These are phyloP conservation scores for Collybia mongolica DNA, from an alignment of 768 basidiomycete genomes.

Conservation along the genomic window DNA sequence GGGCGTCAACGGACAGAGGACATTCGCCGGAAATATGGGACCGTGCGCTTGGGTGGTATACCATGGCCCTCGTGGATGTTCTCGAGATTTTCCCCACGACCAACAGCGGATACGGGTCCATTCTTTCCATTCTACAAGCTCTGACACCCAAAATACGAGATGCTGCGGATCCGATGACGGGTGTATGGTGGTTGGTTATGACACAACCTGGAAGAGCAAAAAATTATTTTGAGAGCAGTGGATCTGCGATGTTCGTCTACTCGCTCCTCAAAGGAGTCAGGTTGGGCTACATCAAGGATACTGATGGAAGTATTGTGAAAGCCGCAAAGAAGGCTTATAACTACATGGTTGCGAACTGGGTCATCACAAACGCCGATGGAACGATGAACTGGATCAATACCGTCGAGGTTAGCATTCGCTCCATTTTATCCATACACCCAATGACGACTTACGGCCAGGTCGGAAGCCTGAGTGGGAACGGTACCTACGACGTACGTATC, in stretches of 20 bases:
- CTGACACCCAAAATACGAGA: slow-evolving; percentile 35
- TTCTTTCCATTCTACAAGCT: slow-evolving; percentile 30
- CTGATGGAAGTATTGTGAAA: slow-evolving; percentile 19
- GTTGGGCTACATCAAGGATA: slow-evolving; percentile 10
- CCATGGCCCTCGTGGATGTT: slow-evolving; percentile 47
- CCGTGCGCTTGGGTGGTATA: slow-evolving; percentile 47
- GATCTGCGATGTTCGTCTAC: slow-evolving; percentile 45
- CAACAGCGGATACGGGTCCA: slow-evolving; percentile 19
- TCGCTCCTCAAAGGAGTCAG: slow-evolving; percentile 42
- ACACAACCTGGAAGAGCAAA: slow-evolving; percentile 41
- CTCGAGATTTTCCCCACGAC: slow-evolving; percentile 23
- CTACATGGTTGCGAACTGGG: slow-evolving; percentile 31
- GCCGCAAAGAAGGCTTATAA: slow-evolving; percentile 40
- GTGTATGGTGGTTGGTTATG: slow-evolving; percentile 51
- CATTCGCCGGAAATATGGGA: slow-evolving; percentile 50
- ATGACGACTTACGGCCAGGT: slow-evolving; percentile 3
- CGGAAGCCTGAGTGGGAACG: slow-evolving; percentile 12
- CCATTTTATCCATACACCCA: background rate
- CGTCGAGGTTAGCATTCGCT: slow-evolving; percentile 4
- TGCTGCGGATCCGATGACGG: slow-evolving; percentile 36
- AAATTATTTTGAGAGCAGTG: slow-evolving; percentile 53
- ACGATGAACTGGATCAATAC: slow-evolving; percentile 14
- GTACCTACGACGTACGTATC: slow-evolving; percentile 10
- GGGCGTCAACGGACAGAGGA: slow-evolving; percentile 45
- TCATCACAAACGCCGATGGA: slow-evolving; percentile 6